Conservation (phyloP, 306 rosid species). For the Cicer cuneatum region DNA sequence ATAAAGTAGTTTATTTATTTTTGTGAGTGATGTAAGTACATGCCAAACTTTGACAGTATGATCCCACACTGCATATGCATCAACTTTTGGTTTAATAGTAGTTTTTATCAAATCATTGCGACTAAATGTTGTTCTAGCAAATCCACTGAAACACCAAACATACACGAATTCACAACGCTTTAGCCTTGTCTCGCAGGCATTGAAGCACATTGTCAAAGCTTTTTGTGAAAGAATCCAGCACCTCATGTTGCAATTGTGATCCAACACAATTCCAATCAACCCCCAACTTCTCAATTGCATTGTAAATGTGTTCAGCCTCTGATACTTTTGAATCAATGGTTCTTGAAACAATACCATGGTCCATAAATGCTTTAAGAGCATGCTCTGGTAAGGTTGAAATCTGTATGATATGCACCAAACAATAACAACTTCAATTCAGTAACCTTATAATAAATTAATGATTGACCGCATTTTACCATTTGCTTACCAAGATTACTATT, state of each 20-base stretch:
- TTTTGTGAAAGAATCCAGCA: conserved; percentile 49
- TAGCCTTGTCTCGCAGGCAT: conserved; percentile 38
- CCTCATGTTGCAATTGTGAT: conserved; percentile 59
- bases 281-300: conserved; percentile 83
- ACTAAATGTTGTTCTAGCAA: too few species aligned
- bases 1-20: too few species aligned
- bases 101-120: too few species aligned
- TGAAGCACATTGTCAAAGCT: conserved; percentile 45
- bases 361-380: conserved; percentile 84
- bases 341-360: conserved; percentile 80
- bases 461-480: conserved; percentile 14
- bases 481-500: not conserved
- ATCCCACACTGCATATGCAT: too few species aligned
- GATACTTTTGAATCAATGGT: conserved; percentile 74
- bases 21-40: too few species aligned
- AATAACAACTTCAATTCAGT: conserved; percentile 22
- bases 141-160: too few species aligned
- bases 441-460: not conserved
- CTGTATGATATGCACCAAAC: conserved; percentile 47
- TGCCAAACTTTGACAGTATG: too few species aligned
- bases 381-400: conserved; percentile 87
- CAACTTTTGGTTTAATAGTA: too few species aligned
- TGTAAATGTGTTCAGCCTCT: conserved; percentile 73
- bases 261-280: conserved; percentile 82
- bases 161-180: too few species aligned